These are phyloP conservation scores for Aspergillus candidus DNA, from an alignment of 2,329 filamentous ascomycete genomes.

Conservation along the genomic window DNA sequence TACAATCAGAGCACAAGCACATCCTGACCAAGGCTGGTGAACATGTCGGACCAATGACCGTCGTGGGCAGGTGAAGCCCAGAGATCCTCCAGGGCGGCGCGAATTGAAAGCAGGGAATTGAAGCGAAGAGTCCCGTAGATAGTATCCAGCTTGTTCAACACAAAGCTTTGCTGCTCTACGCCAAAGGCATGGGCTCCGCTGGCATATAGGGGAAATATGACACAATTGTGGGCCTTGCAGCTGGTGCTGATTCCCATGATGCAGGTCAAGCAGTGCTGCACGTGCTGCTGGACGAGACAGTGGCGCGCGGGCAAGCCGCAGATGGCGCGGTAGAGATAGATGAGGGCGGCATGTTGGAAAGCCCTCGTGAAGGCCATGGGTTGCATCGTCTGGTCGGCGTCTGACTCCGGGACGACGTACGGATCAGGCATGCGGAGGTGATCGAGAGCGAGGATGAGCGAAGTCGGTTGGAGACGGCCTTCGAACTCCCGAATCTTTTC, in stretches of 20 bases:
- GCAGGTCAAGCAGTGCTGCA: conserved; percentile 3
- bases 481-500: conserved; percentile 6
- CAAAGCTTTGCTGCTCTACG: conserved; percentile 1
- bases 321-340: conserved; percentile 41
- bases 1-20: conserved; percentile 5
- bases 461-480: conserved; percentile 5
- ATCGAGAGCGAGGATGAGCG: neutral
- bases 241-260: conserved; percentile 5
- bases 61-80: conserved; percentile 6
- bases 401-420: conserved; percentile 6
- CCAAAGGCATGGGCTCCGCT: conserved; percentile 9
- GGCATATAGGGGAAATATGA: conserved; percentile 10
- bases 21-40: conserved; percentile 5
- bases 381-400: conserved; percentile 25
- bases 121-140: conserved; percentile 7
- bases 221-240: conserved; percentile 9
- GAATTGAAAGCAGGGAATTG: conserved; percentile 5
- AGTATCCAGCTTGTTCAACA: conserved; percentile 4
- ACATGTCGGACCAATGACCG: conserved; percentile 8
- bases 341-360: conserved; percentile 39
- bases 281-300: conserved; percentile 34
- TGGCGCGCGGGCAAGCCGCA: conserved; percentile 37
- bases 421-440: conserved; percentile 1
- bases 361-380: conserved; percentile 34
- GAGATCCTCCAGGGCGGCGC: conserved; percentile 6